Evolutionary conservation across 495 filamentous ascomycete species (phyloP).

Genomic region (Penicillium pulvis): DNA sequence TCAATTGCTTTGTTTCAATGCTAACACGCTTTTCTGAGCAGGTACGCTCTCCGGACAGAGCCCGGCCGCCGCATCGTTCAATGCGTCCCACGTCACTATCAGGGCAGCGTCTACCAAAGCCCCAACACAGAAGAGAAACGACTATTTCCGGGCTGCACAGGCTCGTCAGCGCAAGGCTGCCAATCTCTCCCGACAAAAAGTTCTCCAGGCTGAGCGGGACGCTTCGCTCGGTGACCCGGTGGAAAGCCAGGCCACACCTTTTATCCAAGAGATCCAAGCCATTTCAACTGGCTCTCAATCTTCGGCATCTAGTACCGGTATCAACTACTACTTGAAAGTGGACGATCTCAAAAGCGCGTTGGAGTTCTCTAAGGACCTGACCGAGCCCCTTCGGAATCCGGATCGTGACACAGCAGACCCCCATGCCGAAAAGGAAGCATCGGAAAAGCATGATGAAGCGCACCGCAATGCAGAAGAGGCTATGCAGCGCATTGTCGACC

Average conservation of each 20-base stretch:
- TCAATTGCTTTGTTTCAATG: conserved; percentile 5
- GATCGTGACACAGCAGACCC: conserved; percentile 47
- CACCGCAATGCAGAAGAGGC: conserved; percentile 55
- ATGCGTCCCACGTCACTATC: conserved; percentile 34
- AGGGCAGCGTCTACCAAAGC: conserved; percentile 44
- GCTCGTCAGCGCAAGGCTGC: conserved; percentile 76
- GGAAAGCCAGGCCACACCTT: conserved; percentile 74
- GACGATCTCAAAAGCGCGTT: conserved; percentile 66
- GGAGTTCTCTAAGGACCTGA: conserved; percentile 62
- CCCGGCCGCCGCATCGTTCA: conserved; percentile 33
- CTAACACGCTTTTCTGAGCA: conserved; percentile 15
- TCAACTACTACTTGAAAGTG: conserved; percentile 74
- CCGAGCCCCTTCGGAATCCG: conserved; percentile 50
- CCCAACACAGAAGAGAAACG: conserved; percentile 39
- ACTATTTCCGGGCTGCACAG: conserved; percentile 57
- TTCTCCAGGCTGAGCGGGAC: conserved; percentile 62
- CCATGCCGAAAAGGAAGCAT: conserved; percentile 35
- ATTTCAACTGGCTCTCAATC: conserved; percentile 32
- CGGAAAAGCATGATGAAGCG: conserved; percentile 31
- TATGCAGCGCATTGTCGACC: conserved; percentile 70
- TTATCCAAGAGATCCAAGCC: conserved; percentile 78
- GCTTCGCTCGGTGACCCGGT: conserved; percentile 72
- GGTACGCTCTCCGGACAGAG: conserved; percentile 37
- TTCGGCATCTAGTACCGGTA: conserved; percentile 34
- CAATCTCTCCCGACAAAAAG: conserved; percentile 71